Conservation (phyloP, 805 yeast species). For the Kurtzmaniella cleridarum region DNA sequence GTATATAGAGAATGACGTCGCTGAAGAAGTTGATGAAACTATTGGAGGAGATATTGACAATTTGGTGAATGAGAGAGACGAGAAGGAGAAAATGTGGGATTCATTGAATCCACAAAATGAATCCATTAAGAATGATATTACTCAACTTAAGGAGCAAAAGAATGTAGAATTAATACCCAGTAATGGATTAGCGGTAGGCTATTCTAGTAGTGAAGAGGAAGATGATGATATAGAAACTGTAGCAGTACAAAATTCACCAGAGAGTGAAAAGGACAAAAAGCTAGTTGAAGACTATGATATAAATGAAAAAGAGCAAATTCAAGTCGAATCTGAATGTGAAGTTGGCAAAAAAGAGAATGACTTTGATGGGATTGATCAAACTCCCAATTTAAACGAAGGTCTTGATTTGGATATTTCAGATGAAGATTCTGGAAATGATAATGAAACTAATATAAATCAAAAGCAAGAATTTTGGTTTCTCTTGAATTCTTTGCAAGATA, state of each 20-base stretch:
- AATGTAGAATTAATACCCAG: constrained; percentile 2
- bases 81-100: constrained; percentile 1
- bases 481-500: constrained; percentile 17
- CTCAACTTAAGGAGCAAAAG: not conserved
- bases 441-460: constrained; percentile 4
- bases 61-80: not conserved
- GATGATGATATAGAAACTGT: constrained; percentile 9
- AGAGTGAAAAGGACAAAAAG: too few species aligned
- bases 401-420: constrained; percentile 3
- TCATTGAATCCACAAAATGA: constrained; percentile 8
- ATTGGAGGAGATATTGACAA: not conserved
- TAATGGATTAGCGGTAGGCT: constrained; percentile 15
- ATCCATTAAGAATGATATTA: not conserved
- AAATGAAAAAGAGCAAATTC: constrained; percentile 3
- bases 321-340: constrained; percentile 2
- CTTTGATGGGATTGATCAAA: not conserved
- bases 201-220: constrained; percentile 20
- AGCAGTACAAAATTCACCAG: too few species aligned
- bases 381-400: not conserved
- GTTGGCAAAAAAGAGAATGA: constrained; percentile 3
- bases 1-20: constrained; percentile 6
- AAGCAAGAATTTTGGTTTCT: constrained; percentile 17
- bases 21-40: constrained; percentile 3
- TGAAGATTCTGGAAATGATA: not conserved
- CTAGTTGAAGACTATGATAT: constrained; percentile 2